Conservation (phyloP, 2,329 filamentous ascomycete species). For the Apiospora aurea region DNA sequence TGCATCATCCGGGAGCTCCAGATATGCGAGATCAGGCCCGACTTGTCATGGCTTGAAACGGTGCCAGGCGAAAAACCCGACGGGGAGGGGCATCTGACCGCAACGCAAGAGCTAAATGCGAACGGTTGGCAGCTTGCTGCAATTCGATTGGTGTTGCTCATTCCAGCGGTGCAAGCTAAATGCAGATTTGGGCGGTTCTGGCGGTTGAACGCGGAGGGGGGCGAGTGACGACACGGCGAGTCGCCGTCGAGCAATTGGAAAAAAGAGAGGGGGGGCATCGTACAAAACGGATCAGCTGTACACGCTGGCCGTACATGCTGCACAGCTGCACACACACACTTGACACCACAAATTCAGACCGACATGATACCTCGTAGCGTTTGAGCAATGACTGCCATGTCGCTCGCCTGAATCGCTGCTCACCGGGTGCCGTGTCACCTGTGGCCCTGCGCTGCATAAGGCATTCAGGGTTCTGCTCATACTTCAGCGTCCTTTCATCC, state of each 20-base stretch:
- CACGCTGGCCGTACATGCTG: neutral
- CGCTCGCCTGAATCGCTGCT: neutral
- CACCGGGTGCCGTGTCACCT: neutral
- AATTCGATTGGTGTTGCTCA: conserved; percentile 9
- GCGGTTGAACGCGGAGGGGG: neutral
- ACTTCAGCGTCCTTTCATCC: conserved; percentile 3
- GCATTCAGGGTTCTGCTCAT: neutral
- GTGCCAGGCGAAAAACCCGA: neutral
- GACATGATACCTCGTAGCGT: neutral
- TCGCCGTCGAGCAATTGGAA: conserved; percentile 1
- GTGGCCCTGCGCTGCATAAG: neutral
- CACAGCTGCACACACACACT: neutral
- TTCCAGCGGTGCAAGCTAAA: neutral
- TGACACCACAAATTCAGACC: neutral
- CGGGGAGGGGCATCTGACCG: conserved; percentile 18
- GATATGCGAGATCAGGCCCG: neutral
- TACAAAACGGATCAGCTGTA: conserved; percentile 12
- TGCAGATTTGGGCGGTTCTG: neutral
- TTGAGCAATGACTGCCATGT: conserved; percentile 4
- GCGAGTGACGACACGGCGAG: conserved; percentile 12
- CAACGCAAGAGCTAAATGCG: neutral
- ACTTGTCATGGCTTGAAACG: conserved; percentile 1
- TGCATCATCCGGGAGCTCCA: neutral
- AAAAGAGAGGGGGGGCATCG: neutral
- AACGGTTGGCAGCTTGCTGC: neutral